phyloP scores from a whole-genome alignment of 805 yeast genomes.

The Ogataea neopini region DNA sequence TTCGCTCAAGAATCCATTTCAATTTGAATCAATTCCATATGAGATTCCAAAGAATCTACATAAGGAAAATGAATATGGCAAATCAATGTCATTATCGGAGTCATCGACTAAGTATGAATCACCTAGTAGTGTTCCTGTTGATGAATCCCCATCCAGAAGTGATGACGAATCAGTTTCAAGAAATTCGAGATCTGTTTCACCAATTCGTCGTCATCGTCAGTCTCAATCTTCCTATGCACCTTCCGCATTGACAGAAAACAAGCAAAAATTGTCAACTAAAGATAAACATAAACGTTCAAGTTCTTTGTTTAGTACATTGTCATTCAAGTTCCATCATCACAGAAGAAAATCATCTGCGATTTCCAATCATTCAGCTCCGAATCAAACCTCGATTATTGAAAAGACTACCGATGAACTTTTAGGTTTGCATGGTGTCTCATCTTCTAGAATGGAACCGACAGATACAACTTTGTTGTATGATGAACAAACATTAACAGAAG shows the following conservation, averaged over 20 bases:
- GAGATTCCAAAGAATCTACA: conserved; percentile 36
- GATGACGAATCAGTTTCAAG: not conserved
- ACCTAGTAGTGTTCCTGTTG: not conserved
- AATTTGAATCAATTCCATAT: conserved; percentile 34
- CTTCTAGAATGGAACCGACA: conserved; percentile 12
- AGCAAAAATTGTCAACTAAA: not conserved
- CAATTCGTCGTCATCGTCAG: conserved; percentile 11
- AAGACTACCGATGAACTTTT: conserved; percentile 31
- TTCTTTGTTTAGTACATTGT: conserved; percentile 29
- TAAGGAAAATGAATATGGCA: conserved; percentile 21
- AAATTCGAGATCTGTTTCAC: conserved; percentile 16
- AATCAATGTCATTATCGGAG: conserved; percentile 21
- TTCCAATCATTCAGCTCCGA: conserved; percentile 20
- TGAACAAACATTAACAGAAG: conserved; percentile 31
- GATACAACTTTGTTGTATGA: conserved; percentile 29
- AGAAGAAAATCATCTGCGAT: conserved; percentile 28
- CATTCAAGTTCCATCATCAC: conserved; percentile 29
- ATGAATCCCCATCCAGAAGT: not conserved
- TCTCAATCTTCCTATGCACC: conserved; percentile 5
- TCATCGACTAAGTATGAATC: conserved; percentile 8
- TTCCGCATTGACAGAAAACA: not conserved
- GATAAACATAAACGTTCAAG: conserved; percentile 25
- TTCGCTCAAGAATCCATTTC: conserved; percentile 30
- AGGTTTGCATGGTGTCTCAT: conserved; percentile 17
- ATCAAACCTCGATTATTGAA: conserved; percentile 27